Evolutionary conservation across 495 filamentous ascomycete genomes (phyloP).

Genomic region (Podospora appendiculata): DNA sequence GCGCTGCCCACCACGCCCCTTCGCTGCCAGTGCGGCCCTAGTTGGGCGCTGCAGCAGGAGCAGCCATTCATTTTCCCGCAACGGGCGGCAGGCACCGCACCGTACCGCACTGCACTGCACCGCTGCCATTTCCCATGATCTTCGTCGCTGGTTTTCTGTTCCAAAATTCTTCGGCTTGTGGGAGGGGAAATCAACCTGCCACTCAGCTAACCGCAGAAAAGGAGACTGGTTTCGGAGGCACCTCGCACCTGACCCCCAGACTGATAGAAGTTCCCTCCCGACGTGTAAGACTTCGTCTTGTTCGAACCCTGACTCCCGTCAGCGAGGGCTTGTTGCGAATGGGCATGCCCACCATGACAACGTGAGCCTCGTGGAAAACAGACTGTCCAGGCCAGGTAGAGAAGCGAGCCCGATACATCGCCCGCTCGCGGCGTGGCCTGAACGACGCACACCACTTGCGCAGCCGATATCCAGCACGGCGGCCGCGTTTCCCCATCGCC

Average conservation of each 20-base stretch:
- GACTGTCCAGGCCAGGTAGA: slow-evolving; percentile 18
- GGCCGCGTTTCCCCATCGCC: too few relatives aligned
- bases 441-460: neutral
- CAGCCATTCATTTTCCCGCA: slow-evolving; percentile 24
- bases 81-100: slow-evolving; percentile 10
- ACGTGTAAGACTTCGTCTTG: neutral
- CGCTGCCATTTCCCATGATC: neutral
- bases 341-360: slow-evolving; percentile 24
- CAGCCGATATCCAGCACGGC: neutral
- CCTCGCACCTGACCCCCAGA: neutral
- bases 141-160: slow-evolving; percentile 8
- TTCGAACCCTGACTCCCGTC: neutral
- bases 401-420: slow-evolving; percentile 8
- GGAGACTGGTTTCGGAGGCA: neutral
- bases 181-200: too few relatives aligned
- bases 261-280: neutral
- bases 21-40: slow-evolving; percentile 4
- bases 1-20: slow-evolving; percentile 23
- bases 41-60: neutral
- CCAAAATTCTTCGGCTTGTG: neutral
- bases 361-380: slow-evolving; percentile 20
- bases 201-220: neutral
- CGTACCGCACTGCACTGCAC: slow-evolving; percentile 1
- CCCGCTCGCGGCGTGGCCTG: slow-evolving; percentile 8
- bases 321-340: slow-evolving; percentile 3